phyloP scores from a whole-genome alignment of 2,329 filamentous ascomycete genomes.

The Aspergillus sp. region DNA sequence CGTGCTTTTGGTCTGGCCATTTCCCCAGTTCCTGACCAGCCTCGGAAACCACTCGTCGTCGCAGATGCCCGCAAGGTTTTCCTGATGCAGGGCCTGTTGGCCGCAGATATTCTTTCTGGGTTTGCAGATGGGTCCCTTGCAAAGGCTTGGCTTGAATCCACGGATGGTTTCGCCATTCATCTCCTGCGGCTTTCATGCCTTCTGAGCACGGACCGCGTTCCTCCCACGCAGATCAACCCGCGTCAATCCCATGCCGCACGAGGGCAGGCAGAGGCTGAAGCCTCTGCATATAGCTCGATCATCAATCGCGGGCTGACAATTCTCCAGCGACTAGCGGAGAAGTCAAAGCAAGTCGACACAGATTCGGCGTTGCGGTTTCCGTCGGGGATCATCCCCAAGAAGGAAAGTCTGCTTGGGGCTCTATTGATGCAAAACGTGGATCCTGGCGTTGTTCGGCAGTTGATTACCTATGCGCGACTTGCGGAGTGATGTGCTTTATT shows the following conservation, averaged over 20 bases:
- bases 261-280: constrained; percentile 41
- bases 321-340: constrained; percentile 67
- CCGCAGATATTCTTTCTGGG: constrained; percentile 81
- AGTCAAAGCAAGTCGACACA: constrained; percentile 57
- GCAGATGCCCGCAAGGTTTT: constrained; percentile 83
- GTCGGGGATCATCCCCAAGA: constrained; percentile 62
- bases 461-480: constrained; percentile 63
- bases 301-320: constrained; percentile 67
- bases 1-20: constrained; percentile 84
- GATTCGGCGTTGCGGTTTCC: constrained; percentile 52
- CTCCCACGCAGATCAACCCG: constrained; percentile 27
- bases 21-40: constrained; percentile 74
- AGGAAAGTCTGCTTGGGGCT: constrained; percentile 65
- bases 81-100: constrained; percentile 86
- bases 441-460: constrained; percentile 62
- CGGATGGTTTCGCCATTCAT: constrained; percentile 79
- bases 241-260: constrained; percentile 34
- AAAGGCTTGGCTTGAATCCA: constrained; percentile 75
- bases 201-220: constrained; percentile 64
- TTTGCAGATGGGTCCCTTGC: constrained; percentile 74
- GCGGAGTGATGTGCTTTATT: constrained; percentile 39
- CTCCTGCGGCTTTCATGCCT: constrained; percentile 73
- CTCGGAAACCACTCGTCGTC: constrained; percentile 61
- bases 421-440: constrained; percentile 67
- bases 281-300: constrained; percentile 51